Percentiles rank a stretch among this genome's conserved stretches.
Conservation (phyloP, 2,329 filamentous ascomycete genomes). For the Cadophora malorum region DNA sequence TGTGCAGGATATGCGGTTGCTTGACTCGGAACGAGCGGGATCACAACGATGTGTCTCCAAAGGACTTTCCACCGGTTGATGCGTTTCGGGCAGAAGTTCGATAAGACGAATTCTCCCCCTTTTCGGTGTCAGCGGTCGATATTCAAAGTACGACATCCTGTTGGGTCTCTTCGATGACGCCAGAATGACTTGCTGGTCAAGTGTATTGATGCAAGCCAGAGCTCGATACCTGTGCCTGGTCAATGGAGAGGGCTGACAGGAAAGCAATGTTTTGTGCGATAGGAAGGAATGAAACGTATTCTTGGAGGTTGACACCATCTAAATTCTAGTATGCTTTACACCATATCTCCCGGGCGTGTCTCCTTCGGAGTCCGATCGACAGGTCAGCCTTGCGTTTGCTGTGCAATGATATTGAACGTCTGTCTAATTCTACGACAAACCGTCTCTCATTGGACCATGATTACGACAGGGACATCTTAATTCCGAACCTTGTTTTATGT, state of each 20-base stretch:
- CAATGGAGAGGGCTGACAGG: neutral
- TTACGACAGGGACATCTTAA: too few relatives aligned
- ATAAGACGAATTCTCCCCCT: slow-evolving; percentile 1
- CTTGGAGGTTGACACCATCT: neutral
- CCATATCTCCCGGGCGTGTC: neutral
- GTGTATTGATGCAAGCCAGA: neutral
- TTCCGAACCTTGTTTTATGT: too few relatives aligned
- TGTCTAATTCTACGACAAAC: too few relatives aligned
- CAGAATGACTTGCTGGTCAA: slow-evolving; percentile 1
- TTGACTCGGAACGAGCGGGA: neutral
- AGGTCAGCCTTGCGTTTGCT: too few relatives aligned
- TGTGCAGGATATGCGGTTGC: slow-evolving; percentile 8
- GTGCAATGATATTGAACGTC: too few relatives aligned
- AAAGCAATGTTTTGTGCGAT: neutral
- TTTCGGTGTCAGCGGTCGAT: neutral
- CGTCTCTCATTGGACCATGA: too few relatives aligned
- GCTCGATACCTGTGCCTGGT: too few relatives aligned
- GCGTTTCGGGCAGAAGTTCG: neutral
- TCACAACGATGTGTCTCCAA: neutral
- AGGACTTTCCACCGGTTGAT: neutral
- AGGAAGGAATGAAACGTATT: neutral
- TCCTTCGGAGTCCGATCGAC: too few relatives aligned
- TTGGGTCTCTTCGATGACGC: slow-evolving; percentile 3
- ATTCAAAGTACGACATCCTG: slow-evolving; percentile 8
- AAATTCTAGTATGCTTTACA: neutral